Conservation (phyloP, 768 basidiomycete genomes). For the Termitomyces sp. region DNA sequence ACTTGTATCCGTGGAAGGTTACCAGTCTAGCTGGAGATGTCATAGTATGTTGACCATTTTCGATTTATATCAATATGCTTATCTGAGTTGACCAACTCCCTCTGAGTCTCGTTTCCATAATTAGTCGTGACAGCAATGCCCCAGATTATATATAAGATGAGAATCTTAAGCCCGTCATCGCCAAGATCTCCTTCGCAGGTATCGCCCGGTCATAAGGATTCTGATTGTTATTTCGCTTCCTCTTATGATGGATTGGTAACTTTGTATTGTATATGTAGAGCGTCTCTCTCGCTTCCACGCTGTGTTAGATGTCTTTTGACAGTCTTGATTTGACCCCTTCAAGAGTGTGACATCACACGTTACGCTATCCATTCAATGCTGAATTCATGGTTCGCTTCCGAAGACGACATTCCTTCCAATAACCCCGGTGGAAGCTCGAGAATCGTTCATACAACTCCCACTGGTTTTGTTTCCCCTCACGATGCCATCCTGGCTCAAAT, state of each 20-base stretch:
- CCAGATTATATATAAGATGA: slow-evolving; percentile 26
- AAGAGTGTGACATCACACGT: background rate
- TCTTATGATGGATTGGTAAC: background rate
- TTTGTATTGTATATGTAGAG: background rate
- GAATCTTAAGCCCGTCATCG: slow-evolving; percentile 39
- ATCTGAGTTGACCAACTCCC: slow-evolving; percentile 1
- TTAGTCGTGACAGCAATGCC: slow-evolving; percentile 31
- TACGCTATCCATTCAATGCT: background rate
- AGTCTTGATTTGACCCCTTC: background rate
- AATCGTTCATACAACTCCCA: background rate
- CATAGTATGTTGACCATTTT: slow-evolving; percentile 26
- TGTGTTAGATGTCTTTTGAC: background rate
- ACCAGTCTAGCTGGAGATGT: slow-evolving; percentile 14
- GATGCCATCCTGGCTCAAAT: slow-evolving; percentile 57
- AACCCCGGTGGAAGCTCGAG: background rate
- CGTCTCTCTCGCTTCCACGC: background rate
- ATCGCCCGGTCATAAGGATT: slow-evolving; percentile 10
- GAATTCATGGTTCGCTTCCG: background rate
- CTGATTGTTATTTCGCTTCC: background rate
- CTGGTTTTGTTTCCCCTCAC: slow-evolving; percentile 46
- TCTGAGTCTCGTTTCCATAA: slow-evolving; percentile 30
- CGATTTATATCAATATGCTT: background rate
- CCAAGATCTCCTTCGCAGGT: slow-evolving; percentile 29
- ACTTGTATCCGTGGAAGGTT: too few relatives aligned
- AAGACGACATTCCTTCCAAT: background rate